These are phyloP conservation scores for Ichthyophthirius multifiliis DNA, from an alignment of 169 alveolate genomes.

Conservation along the genomic window DNA sequence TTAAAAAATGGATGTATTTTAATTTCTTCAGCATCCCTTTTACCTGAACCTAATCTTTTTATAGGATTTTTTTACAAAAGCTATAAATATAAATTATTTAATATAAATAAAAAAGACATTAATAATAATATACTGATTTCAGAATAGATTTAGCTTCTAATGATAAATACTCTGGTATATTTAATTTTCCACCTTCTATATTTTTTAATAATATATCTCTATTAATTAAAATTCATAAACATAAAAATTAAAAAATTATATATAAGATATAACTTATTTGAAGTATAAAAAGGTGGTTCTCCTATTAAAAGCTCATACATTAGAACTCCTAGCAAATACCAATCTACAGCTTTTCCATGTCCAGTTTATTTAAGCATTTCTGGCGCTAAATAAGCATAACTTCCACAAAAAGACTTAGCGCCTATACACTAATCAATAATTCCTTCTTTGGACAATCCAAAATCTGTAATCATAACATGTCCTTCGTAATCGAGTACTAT, in stretches of 20 bases:
- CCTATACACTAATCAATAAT: slow-evolving; percentile 59
- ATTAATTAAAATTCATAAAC: background rate
- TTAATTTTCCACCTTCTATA: slow-evolving; percentile 66
- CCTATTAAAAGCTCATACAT: slow-evolving; percentile 84
- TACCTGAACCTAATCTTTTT: slow-evolving; percentile 65
- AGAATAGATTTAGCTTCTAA: slow-evolving; percentile 56
- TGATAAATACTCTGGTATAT: slow-evolving; percentile 62
- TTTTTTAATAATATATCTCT: slow-evolving; percentile 71
- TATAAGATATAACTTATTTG: slow-evolving; percentile 30
- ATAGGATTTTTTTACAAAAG: slow-evolving; percentile 68
- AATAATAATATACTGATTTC: slow-evolving; percentile 40
- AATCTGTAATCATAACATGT: slow-evolving; percentile 76
- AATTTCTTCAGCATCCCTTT: slow-evolving; percentile 70
- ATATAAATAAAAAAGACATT: background rate
- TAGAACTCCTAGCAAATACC: slow-evolving; percentile 85
- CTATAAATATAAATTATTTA: background rate
- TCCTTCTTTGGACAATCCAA: slow-evolving; percentile 84
- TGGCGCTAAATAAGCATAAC: slow-evolving; percentile 87
- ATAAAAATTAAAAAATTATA: background rate
- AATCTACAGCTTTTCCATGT: slow-evolving; percentile 88
- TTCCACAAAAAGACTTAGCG: slow-evolving; percentile 84
- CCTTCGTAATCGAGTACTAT: slow-evolving; percentile 81
- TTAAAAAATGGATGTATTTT: slow-evolving; percentile 70
- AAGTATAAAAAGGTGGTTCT: slow-evolving; percentile 71
- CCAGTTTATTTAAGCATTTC: slow-evolving; percentile 82